Base-by-base conservation (phyloP, 768 basidiomycete species). In the Trametes villosa region DNA sequence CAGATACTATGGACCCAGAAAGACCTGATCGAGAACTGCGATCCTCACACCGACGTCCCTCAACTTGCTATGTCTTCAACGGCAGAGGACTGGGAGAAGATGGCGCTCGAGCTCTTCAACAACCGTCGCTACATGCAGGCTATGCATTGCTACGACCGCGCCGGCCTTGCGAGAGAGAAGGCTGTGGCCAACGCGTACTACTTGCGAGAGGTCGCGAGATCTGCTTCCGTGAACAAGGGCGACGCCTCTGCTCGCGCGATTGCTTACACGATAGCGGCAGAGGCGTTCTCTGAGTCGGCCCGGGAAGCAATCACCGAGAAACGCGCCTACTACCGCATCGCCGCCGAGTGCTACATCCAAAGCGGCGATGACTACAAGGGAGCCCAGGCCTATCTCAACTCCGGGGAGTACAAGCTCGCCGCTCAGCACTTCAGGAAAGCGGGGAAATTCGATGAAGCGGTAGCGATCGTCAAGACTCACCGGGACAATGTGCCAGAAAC, bases 51-150 rank as follows among this genome's bases (percentile, higher is more conserved):
- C 0, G 81, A 81, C 40, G 77, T 82, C 34, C 86, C 85, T 1
- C 79, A 75, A 13, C 75, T 89, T 22, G 86, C 85, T 0, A 81
- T 79, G 1, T 74, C 80, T 0, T 89, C 87, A 4, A 78, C 80
- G 12, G 64, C 67, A 1, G 77, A 72, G 26, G 83, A 84, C 65
- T 83, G 82, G 82, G 75, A 70, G 4, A 66, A 70, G 24, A 78
- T 72, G 18, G 82, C 80, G 0, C 63, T 63, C 0, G 65, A 70
- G 8, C 61, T 83, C 3, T 84, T 83, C 66, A 64, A 72, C 38
- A 74, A 80, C 53, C 74, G 79, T 36, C 74, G 76, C 38, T 88
- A 82, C 61, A 66, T 75, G 3, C 83, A 87, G 60, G 84, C 87
- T 0, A 79, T 77, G 74, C 76, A 82, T 48, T 83, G 83, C 57